Conservation (phyloP, 768 basidiomycete species). For the Crepidotus variabilis region DNA sequence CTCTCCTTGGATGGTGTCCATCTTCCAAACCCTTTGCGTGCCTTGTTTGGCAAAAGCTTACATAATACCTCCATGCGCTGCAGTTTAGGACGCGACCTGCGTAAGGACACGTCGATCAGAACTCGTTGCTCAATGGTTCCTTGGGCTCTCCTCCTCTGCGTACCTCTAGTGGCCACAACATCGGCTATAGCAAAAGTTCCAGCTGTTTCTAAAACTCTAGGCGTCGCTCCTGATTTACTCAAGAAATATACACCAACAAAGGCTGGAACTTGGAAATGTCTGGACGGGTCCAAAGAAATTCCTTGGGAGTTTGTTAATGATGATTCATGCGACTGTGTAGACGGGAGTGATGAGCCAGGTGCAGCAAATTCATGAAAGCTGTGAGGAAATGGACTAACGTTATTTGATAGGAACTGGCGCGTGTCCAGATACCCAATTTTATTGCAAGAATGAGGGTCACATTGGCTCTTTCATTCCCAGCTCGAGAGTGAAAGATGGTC, state of each 20-base stretch:
- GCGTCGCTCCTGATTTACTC: conserved; percentile 52
- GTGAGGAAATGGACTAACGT: conserved; percentile 8
- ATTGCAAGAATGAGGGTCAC: conserved; percentile 87
- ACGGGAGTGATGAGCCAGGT: conserved; percentile 97
- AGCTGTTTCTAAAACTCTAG: conserved; percentile 42
- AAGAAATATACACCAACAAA: conserved; percentile 52
- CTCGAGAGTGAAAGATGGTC: conserved; percentile 85
- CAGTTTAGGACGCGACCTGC: conserved; percentile 11
- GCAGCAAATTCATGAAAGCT: conserved; percentile 7
- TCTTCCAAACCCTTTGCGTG: conserved; percentile 29
- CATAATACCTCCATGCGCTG: conserved; percentile 19
- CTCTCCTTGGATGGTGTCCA: conserved; percentile 13
- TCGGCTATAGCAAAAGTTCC: conserved; percentile 20
- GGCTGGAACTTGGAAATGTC: conserved; percentile 68
- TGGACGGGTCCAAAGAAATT: conserved; percentile 78
- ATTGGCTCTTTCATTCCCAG: conserved; percentile 75
- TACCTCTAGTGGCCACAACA: conserved; percentile 34
- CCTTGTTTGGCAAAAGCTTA: conserved; percentile 34
- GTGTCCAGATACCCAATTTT: conserved; percentile 72
- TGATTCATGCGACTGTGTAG: conserved; percentile 91
- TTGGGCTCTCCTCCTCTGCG: conserved; percentile 47
- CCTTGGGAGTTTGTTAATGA: conserved; percentile 84
- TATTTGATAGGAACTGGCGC: conserved; percentile 70
- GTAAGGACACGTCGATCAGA: conserved; percentile 35
- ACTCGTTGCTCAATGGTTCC: conserved; percentile 36